A percentile compares a stretch with the other conserved stretches of the same genome.
Conservation (phyloP, 169 alveolate genomes). For the Plasmodium adleri region DNA sequence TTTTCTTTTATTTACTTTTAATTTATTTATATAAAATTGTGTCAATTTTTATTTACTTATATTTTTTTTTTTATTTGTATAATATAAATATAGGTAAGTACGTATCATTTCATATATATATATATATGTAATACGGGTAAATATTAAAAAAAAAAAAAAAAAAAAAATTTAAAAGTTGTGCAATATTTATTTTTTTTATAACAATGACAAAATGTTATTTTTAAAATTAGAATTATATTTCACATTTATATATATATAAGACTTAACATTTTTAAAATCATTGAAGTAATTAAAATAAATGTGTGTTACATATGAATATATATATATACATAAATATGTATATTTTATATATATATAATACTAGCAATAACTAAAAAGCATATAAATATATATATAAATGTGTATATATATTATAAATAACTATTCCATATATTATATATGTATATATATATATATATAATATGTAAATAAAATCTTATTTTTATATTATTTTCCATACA, state of each 20-base stretch:
- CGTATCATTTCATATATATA: neutral
- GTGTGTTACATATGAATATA: slow-evolving; percentile 9
- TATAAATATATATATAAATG: neutral
- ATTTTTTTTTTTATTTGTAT: neutral
- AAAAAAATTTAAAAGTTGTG: slow-evolving; percentile 34
- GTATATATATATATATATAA: no score
- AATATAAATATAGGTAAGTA: neutral
- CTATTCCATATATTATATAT: no score
- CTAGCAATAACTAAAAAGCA: slow-evolving; percentile 20
- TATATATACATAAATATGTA: neutral
- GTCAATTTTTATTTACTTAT: no score
- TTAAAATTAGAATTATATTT: slow-evolving; percentile 23
- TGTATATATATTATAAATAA: neutral
- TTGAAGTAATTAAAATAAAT: slow-evolving; percentile 22
- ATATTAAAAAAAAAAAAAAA: slow-evolving; percentile 35
- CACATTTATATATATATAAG: slow-evolving; percentile 16
- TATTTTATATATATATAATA: neutral
- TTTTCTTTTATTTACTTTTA: no score
- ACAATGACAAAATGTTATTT: slow-evolving; percentile 28
- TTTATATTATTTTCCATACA: slow-evolving; percentile 53
- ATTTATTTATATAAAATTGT: no score
- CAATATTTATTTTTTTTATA: slow-evolving; percentile 35
- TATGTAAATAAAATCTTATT: slow-evolving; percentile 15
- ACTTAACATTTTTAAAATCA: slow-evolving; percentile 3
- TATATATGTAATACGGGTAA: slow-evolving; percentile 15